Evolutionary conservation across 768 basidiomycete genomes (phyloP).

Genomic region (Infundibulicybe gibba): DNA sequence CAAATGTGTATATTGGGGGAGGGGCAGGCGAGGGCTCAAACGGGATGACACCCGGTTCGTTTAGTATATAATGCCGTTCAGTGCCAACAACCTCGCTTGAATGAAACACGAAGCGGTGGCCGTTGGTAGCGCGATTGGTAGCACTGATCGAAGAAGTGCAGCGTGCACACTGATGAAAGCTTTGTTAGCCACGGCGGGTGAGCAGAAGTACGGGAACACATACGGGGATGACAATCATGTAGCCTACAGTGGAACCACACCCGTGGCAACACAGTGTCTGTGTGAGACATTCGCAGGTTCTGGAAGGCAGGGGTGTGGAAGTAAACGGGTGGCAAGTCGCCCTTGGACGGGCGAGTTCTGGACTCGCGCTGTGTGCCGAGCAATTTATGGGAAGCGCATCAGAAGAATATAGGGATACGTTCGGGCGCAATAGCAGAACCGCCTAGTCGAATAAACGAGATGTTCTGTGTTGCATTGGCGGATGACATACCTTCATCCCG

Average conservation of each 20-base stretch:
- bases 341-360: slow-evolving; percentile 34
- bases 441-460: slow-evolving; percentile 43
- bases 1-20: slow-evolving; percentile 4
- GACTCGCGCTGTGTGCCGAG: slow-evolving; percentile 55
- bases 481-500: slow-evolving; percentile 67
- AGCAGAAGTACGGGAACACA: slow-evolving; percentile 7
- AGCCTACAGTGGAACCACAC: slow-evolving; percentile 73
- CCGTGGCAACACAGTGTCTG: slow-evolving; percentile 78
- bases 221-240: slow-evolving; percentile 75
- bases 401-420: slow-evolving; percentile 79
- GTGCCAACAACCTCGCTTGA: slow-evolving; percentile 60
- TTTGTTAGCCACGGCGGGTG: not conserved
- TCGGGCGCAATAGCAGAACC: slow-evolving; percentile 77
- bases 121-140: slow-evolving; percentile 73
- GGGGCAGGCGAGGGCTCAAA: slow-evolving; percentile 10
- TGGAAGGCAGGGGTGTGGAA: slow-evolving; percentile 25
- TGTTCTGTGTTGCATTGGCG: not conserved
- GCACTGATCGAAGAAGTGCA: slow-evolving; percentile 71
- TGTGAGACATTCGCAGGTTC: slow-evolving; percentile 85
- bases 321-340: slow-evolving; percentile 29
- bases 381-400: slow-evolving; percentile 79
- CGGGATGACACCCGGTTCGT: slow-evolving; percentile 61
- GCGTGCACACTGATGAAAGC: slow-evolving; percentile 46
- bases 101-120: slow-evolving; percentile 87
- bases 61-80: slow-evolving; percentile 59